Base-by-base conservation (phyloP, 495 filamentous ascomycete species). In the Talaromyces adpressus region DNA sequence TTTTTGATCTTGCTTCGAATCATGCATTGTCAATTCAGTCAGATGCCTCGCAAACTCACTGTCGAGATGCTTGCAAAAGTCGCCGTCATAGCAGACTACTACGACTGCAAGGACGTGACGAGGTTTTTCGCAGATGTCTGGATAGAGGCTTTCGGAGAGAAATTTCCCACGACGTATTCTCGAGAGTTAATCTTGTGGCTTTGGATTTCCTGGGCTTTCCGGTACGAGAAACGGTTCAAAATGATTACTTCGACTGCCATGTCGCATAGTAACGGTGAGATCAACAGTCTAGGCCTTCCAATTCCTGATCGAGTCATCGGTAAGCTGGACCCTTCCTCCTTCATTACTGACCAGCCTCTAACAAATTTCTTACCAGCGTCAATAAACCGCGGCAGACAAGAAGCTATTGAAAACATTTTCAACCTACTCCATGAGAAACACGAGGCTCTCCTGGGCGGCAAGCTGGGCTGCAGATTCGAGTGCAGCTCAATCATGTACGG, bases 1-100 rank as follows among this genome's bases (percentile, higher is more conserved):
- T 64, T 84, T 25, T 65, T 75, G 41, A 78, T 81, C 59, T 54
- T 85, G 6, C 66, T 87, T 62, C 75, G 80, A 25, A 73, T 80
- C 16, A 74, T 87, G 20, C 84, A 88, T 70, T 65, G 75, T 49
- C 74, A 75, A 9, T 75, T 71, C 14, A 57, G 71, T 22, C 61
- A 72, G 5, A 69, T 87, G n/a, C 81, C 82, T 0, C 57, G 64
- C 9, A 57, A 65, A 1, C 39, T 84, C 3, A 66, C 68, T 14
- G 63, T 85, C 2, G 76, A 82, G 5, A 75, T 75, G 30, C 74
- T 86, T 6, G 76, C 78, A 2, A 74, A 82, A 62, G 70, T 86
- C 52, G 75, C 79, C 25, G 70, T 79, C 5, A 66, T 86, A 27
- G 76, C 81, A 18, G 81, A 86, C 65, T 78, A 77, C 56, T 82